Base-by-base conservation (phyloP, 1,284 basidiomycete genomes). In the Ceratobasidium theobromae region DNA sequence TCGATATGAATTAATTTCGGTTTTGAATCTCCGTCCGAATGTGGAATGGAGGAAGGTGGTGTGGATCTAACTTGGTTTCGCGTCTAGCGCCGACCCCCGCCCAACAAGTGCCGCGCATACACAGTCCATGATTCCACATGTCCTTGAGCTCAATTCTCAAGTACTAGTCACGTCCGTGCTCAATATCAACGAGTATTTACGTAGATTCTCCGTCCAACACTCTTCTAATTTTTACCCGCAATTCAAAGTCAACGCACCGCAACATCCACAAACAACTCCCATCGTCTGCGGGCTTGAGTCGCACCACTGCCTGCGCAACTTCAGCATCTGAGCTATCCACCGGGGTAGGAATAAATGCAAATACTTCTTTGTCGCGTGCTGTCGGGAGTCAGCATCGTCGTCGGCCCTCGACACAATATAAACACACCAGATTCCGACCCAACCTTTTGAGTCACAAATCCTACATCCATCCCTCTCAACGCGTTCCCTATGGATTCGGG, bases 241-340 rank as follows among this genome's bases (percentile, higher is more conserved):
- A 69, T 35, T 72, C 74, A 16, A 58, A 72, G 66, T 85, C 80
- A 16, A 76, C 78, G 70, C 85, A 83, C 30, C 86, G 83, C 66
- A 89, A 68, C 66, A 85, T 82, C 88, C 89, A 91, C 43, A 91
- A 74, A 72, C 87, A 89, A 38, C 85, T 82, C 30, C 86, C 86
- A 48, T 89, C 88, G 4, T 86, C 85, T 23, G 81, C 82, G 69
- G 84, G 83, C 53, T 80, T 82, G 51, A 91, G 74, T 41, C 86
- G 81, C 28, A 89, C 73, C 9, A 80, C 74, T 2, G 79, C 83
- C 38, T 71, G 32, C 4, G 60, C 70, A n/a, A 67, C 70, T 35
- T 28, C 71, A 68, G 51, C 68, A 57, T 64, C 72, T 58, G 35
- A 25, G 65, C 70, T 58, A 21, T 58, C 55, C 18, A 18, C 46